Base-by-base conservation (phyloP, 2,329 filamentous ascomycete species). In the Daldinia sp. region DNA sequence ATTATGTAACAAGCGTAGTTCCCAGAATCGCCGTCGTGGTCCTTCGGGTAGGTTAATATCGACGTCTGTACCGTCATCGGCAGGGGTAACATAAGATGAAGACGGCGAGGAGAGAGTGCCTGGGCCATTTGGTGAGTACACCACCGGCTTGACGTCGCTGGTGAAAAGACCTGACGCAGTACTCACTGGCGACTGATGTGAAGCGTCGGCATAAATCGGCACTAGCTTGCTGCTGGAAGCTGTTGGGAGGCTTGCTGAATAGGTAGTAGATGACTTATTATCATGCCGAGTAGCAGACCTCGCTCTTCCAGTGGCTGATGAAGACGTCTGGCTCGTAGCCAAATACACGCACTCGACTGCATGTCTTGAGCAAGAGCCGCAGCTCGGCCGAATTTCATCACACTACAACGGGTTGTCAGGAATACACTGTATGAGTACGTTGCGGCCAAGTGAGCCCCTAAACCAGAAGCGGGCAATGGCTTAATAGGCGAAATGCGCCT, bases 1-100 rank as follows among this genome's bases (percentile, higher is more conserved):
- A 66, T 80, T 78, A 65, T 81, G 78, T 37, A 82, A 69, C 41
- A 81, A 68, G 7, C 78, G 74, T 60, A 81, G 68, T 72, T 82
- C 80, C 72, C 78, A 80, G 39, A 79, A 42, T 10, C 80, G 79
- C n/a, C 80, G 76, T 68, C 77, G 75, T 6, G 76, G 74, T 6
- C 77, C 75, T 63, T 82, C 80, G 18, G 79, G 79, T 2, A 79
- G 60, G 42, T 77, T 77, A 46, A 78, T 69, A 12, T 77, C 77
- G 10, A 63, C 41, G 53, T 76, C 76, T 18, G 48, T 10, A 41
- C 65, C 63, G 26, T 74, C 73, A 13, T 65, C 58, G 10, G 66
- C 60, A 18, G 68, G 46, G 23, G 68, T 69, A 41, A 57, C 73
- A 61, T 74, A 68, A 62, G 72, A 69, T 18, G 72, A 73, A 20